Base-by-base conservation (phyloP, 2,329 filamentous ascomycete species). In the Mycosphaerella sp. region DNA sequence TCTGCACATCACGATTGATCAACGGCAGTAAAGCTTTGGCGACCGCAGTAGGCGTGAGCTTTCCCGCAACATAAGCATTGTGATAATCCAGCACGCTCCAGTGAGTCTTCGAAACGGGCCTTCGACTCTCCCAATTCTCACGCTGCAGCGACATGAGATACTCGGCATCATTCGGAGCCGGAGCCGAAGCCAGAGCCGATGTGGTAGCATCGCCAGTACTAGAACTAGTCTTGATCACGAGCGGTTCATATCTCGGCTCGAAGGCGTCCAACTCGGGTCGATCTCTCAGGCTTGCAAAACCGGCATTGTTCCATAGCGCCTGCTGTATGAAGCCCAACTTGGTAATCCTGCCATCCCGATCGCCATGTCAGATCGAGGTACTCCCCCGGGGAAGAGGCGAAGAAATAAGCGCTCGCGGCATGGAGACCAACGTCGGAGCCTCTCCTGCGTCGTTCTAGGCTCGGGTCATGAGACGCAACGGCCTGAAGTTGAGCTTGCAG, bases 41-140 rank as follows among this genome's bases (percentile, higher is more conserved):
- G 1, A 95, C 86, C 55, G 84, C 79, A 0, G 80, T 74, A 0
- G 89, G 89, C 0, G 87, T 93, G 51, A 85, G 65, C 53, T 77
- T 73, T 44, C 87, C 86, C 4, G 80, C 80, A 55, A 76, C 77
- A 71, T 90, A 95, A 36, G 86, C 78, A 45, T 79, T 77, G 65
- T 89, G 84, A 66, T 89, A 95, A 70, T 95, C 88, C 10, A 79
- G 77, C 18, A 82, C 79, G 3, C 86, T 86, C 60, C 66, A 66
- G 67, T 69, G 53, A 6, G 59, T 48, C 3, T 56, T 55, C 16
- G 51, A 39, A 0, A 52, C 42, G 10, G 59, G 62, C 12, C 50
- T 56, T 35, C 66, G 64, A 6, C 42, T n/a, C 7, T 36, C 14
- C 51, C 53, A 58, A 41, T 56, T 51, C 37, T 60, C 57, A 7